Evolutionary conservation across 495 filamentous ascomycete genomes (phyloP).

Genomic region (Daldinia loculata): DNA sequence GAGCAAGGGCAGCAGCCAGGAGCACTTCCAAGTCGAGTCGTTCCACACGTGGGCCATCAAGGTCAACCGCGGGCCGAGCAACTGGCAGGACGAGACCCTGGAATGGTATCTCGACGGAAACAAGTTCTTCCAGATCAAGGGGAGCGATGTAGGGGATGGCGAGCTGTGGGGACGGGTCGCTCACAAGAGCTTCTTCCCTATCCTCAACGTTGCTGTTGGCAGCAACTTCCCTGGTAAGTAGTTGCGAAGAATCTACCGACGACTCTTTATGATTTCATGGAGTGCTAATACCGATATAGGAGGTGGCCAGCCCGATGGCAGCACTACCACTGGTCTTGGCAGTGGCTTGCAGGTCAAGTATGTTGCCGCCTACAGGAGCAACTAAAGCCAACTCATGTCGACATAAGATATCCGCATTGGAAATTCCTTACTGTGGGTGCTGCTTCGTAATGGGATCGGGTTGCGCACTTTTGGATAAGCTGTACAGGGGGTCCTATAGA

Average conservation of each 20-base stretch:
- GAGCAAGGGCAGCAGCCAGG: conserved; percentile 31
- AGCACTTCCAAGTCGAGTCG: conserved; percentile 23
- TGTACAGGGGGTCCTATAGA: not conserved
- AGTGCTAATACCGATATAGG: conserved; percentile 11
- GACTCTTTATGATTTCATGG: not conserved
- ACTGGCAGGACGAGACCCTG: conserved; percentile 36
- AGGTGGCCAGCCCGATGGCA: conserved; percentile 22
- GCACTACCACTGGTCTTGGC: conserved; percentile 21
- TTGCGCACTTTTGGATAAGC: not conserved
- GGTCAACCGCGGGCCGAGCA: conserved; percentile 33
- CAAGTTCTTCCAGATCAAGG: conserved; percentile 35
- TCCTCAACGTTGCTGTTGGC: conserved; percentile 46
- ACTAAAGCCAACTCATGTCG: not conserved
- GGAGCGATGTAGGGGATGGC: conserved; percentile 31
- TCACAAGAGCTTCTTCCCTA: conserved; percentile 39
- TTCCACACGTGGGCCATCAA: conserved; percentile 40
- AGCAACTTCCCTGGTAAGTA: conserved; percentile 31
- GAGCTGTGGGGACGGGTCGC: conserved; percentile 39
- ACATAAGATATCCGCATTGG: not conserved
- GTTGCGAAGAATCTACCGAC: not conserved
- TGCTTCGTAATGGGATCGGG: not conserved
- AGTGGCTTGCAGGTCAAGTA: conserved; percentile 28
- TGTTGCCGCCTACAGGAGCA: conserved; percentile 17
- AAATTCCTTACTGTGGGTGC: not conserved
- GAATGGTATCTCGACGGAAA: conserved; percentile 43